Base-by-base conservation (phyloP, 2,329 filamentous ascomycete genomes). In the Botrytis fragariae region DNA sequence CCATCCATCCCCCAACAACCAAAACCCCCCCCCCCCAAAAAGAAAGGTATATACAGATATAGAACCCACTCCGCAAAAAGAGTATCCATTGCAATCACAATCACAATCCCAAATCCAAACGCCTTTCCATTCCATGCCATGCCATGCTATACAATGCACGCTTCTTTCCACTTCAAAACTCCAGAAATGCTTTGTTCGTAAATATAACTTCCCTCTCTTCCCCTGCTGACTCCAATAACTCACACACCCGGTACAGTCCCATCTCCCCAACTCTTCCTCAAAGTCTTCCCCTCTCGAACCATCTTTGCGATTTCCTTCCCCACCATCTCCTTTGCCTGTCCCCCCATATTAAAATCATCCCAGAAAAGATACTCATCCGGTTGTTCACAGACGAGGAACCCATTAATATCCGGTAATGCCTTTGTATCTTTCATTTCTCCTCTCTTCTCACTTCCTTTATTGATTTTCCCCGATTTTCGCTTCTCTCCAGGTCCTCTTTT, bases 281-380 rank as follows among this genome's bases (percentile, higher is more conserved):
- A 32, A 2, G 57, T 62, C 22, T 32, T 51, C 39, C 64, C 48
- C 64, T 20, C 32, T 25, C 14, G 51, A 29, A 79, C 70, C 69
- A 78, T 75, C 74, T 76, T 74, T 10, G 77, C 80, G 4, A 82
- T 76, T 10, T 78, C 77, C 45, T 74, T 77, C 3, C 82, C 83
- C 35, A 84, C 77, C 60, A 77, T 77, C 20, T 76, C 72, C 6
- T 84, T 83, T 25, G 82, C 84, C 35, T 80, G 78, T 57, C 76
- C 75, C 22, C 81, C 82, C 6, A 89, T 79, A 0, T 82, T 85
- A 60, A 87, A 88, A 0, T 83, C 81, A 67, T 87, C 86, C 79
- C 84, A 86, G 78, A 88, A 89, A 3, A 90, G 80, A 74, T 87
- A 85, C 20, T 85, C 81, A 22, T 85, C 80, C 10, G 78, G 78